These are phyloP conservation scores for Jatropha curcas DNA, from an alignment of 345 rosid genomes.

Conservation along the genomic window DNA sequence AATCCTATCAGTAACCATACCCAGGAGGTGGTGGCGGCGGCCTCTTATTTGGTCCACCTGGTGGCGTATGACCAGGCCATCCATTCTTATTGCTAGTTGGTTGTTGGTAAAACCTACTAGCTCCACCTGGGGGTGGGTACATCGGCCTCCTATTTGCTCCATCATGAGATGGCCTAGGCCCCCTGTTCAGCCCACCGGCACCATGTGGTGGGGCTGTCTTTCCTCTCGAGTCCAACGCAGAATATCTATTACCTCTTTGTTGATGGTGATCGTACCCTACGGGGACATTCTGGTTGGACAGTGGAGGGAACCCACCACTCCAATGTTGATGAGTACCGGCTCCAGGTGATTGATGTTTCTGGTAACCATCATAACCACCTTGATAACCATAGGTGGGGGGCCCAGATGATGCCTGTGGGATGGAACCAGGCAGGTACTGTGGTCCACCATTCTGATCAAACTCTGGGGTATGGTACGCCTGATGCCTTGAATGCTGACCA, in stretches of 20 bases:
- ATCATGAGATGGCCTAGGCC: conserved; percentile 13
- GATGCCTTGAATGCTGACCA: conserved; percentile 26
- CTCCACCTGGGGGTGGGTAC: conserved; percentile 11
- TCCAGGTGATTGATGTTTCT: conserved; percentile 38
- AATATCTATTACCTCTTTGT: conserved; percentile 36
- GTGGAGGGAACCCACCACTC: conserved; percentile 38
- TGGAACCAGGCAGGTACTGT: conserved; percentile 27
- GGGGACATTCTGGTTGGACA: conserved; percentile 35
- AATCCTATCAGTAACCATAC: conserved; percentile 2
- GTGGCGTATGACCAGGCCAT: neutral
- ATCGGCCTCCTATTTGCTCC: conserved; percentile 16
- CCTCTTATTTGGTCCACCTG: conserved; percentile 4
- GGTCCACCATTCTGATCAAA: conserved; percentile 35
- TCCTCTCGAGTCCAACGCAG: conserved; percentile 37
- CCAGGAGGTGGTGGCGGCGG: conserved; percentile 13
- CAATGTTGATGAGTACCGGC: conserved; percentile 33
- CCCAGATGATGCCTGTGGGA: conserved; percentile 9
- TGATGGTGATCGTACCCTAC: conserved; percentile 42
- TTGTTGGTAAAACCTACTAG: conserved; percentile 10
- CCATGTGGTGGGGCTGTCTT: conserved; percentile 25
- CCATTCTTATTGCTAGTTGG: neutral
- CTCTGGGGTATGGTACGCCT: conserved; percentile 12
- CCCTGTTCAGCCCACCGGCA: neutral
- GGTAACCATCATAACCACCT: conserved; percentile 34
- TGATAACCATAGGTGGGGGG: conserved; percentile 22